Evolutionary conservation across 108 stramenopile genomes (phyloP).

Genomic region (Conticribra guillardii): DNA sequence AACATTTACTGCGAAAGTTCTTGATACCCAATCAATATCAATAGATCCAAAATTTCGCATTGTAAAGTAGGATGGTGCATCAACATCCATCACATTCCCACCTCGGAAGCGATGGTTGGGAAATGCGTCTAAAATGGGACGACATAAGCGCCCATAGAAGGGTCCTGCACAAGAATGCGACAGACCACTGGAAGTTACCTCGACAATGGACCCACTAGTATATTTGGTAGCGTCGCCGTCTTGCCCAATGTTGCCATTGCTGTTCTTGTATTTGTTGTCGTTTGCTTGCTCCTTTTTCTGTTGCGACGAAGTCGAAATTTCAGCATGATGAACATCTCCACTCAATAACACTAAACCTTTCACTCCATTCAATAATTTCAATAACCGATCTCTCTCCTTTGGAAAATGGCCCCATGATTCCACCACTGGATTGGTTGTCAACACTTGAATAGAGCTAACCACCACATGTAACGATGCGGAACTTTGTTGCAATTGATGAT

Average conservation of each 20-base stretch:
- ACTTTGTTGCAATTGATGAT: constrained; percentile 49
- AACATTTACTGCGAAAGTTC: constrained; percentile 33
- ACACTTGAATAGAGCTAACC: constrained; percentile 81
- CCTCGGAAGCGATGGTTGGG: constrained; percentile 38
- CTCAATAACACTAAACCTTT: constrained; percentile 44
- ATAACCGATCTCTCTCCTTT: constrained; percentile 58
- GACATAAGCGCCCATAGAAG: constrained; percentile 71
- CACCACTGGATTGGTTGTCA: constrained; percentile 85
- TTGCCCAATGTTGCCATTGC: too few species aligned
- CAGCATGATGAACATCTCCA: constrained; percentile 93
- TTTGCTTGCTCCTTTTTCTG: background rate
- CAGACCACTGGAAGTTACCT: constrained; percentile 89
- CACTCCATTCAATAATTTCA: constrained; percentile 50
- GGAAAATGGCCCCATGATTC: constrained; percentile 93
- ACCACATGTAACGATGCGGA: constrained; percentile 64
- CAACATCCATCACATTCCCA: constrained; percentile 21
- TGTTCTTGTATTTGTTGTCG: too few species aligned
- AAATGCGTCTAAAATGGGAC: constrained; percentile 65
- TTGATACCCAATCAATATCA: constrained; percentile 57
- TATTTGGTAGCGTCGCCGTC: too few species aligned
- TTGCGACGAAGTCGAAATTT: constrained; percentile 54
- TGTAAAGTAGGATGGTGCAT: constrained; percentile 48
- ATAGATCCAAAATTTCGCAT: constrained; percentile 75
- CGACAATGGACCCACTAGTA: constrained; percentile 52
- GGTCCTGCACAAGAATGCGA: constrained; percentile 79